Base-by-base conservation (phyloP, 495 filamentous ascomycete species). In the Choiromyces venosus region DNA sequence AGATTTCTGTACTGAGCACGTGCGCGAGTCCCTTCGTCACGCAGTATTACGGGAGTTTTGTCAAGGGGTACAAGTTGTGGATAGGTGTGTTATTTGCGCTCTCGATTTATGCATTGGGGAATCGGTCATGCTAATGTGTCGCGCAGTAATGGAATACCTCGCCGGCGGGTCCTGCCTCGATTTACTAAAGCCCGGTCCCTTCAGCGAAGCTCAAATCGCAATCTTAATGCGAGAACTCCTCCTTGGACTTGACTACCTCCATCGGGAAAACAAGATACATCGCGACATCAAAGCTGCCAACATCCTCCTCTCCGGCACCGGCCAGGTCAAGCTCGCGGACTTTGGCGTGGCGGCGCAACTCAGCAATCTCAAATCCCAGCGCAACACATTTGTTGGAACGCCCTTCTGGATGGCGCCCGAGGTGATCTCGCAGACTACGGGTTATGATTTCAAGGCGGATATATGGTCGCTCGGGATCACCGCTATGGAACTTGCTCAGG, bases 341-440 rank as follows among this genome's bases (percentile, higher is more conserved):
- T 99, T 99, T 83, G 95, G 95, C 65, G 95, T 99, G 21, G 97
- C 94, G 35, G 93, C 94, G 19, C 95, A 99, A 80, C 86, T 99
- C n/a, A 94, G 94, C 35, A 93, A 93, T 2, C 97, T 95, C n/a
- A 98, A 97, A 92, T 97, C 96, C 36, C 97, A 97, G 84, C 97
- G 97, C 83, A 99, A 98, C 80, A 99, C 95, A 0, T 99, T 99
- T 81, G 95, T 99, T 35, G 95, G 95, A 19, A 98, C 95, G 2
- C 95, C 95, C 0, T 99, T 97, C 83, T 99, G 95, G 95, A 99
- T 99, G 95, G 95, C 95, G 6, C 95, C 95, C 12, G 95, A 99
- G 82, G 95, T 99, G 39, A 99, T 99, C 83, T 77, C 79, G 6
- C 97, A 97, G 84, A 93, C 97, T 81, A 95, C 92, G 68, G 95